Conservation (phyloP, 2,329 filamentous ascomycete genomes). For the Sporothrix luriei region DNA sequence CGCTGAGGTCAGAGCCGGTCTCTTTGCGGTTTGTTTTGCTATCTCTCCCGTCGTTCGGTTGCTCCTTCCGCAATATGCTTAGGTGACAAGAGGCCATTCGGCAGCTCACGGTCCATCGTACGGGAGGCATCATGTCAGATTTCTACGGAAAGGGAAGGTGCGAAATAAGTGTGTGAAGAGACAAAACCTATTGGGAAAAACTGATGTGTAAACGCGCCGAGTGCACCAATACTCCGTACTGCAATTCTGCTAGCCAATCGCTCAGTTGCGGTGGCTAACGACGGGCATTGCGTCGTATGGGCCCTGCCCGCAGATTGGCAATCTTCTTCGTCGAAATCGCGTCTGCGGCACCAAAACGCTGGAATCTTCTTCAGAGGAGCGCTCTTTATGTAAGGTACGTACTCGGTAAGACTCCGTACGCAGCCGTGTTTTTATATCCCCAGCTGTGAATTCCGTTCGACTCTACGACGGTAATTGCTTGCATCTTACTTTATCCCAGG, state of each 20-base stretch:
- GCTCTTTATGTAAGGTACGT: too few species aligned
- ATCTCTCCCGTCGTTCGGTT: slow-evolving; percentile 1
- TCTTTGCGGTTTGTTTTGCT: slow-evolving; percentile 10
- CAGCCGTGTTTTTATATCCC: not conserved
- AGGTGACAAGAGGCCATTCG: not conserved
- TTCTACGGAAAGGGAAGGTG: slow-evolving; percentile 13
- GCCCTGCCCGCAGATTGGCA: not conserved
- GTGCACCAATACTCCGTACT: too few species aligned
- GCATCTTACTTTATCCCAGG: too few species aligned
- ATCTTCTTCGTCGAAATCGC: not conserved
- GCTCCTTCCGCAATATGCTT: not conserved
- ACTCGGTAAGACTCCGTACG: too few species aligned
- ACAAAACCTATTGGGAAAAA: not conserved
- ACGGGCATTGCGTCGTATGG: not conserved
- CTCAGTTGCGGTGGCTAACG: too few species aligned
- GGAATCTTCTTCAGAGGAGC: not conserved
- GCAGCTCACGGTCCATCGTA: not conserved
- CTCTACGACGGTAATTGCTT: too few species aligned
- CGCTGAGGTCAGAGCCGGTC: not conserved
- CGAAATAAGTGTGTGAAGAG: slow-evolving; percentile 5
- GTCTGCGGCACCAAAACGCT: not conserved
- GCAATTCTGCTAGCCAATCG: not conserved
- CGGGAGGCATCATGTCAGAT: not conserved
- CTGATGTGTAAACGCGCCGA: not conserved
- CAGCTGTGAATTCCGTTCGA: too few species aligned